Conservation (phyloP, 2,329 filamentous ascomycete species). For the Fusarium heterosporum region DNA sequence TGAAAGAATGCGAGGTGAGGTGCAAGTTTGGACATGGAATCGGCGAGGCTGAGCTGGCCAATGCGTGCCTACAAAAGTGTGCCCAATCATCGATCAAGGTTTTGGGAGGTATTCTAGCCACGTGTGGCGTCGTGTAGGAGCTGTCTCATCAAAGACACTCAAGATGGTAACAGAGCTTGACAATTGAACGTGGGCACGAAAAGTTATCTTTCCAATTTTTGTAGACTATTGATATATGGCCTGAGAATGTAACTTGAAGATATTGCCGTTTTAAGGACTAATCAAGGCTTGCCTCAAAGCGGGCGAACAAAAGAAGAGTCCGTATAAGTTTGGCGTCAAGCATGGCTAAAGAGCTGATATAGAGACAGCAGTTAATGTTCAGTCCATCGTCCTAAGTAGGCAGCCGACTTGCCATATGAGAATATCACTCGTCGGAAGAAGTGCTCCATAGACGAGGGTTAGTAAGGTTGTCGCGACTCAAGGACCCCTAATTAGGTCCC, state of each 20-base stretch:
- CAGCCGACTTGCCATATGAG: too few species aligned
- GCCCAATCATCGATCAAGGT: conserved; percentile 31
- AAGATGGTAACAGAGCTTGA: not conserved
- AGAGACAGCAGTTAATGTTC: too few species aligned
- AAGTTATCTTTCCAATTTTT: not conserved
- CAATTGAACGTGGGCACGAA: not conserved
- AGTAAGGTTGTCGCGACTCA: not conserved
- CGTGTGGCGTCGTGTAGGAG: conserved; percentile 10
- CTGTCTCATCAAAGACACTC: not conserved
- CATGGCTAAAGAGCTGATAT: not conserved
- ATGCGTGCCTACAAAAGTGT: conserved; percentile 16
- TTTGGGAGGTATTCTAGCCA: not conserved
- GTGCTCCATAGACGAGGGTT: conserved; percentile 5
- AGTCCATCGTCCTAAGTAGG: too few species aligned
- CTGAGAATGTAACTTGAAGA: too few species aligned
- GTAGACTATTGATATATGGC: not conserved
- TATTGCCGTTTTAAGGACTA: too few species aligned
- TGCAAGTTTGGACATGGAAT: conserved; percentile 34
- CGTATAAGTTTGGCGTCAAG: not conserved
- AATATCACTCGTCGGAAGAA: not conserved
- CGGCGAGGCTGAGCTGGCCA: conserved; percentile 43
- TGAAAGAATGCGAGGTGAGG: conserved; percentile 31
- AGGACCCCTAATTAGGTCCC: not conserved
- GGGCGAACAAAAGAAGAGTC: not conserved
- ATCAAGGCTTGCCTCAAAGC: not conserved